Evolutionary conservation across 108 stramenopile genomes (phyloP).

Genomic region (Aurantiochytrium sp.): DNA sequence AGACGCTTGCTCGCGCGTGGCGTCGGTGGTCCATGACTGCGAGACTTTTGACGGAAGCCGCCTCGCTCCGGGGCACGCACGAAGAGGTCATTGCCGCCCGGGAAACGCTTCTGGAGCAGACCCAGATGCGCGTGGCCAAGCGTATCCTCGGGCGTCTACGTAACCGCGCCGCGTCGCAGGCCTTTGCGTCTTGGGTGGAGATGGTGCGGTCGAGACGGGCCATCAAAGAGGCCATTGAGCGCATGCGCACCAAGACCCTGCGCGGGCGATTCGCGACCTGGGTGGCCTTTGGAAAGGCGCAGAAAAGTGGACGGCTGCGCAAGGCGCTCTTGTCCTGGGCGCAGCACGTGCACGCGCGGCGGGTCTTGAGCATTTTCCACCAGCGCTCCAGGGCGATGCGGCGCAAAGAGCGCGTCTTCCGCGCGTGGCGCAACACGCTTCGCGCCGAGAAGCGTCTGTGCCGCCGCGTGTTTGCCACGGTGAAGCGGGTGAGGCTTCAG

Average conservation of each 20-base stretch:
- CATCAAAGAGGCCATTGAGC: background rate
- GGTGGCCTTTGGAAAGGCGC: background rate
- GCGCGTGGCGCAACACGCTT: background rate
- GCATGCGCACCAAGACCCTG: background rate
- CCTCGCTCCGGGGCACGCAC: too few species aligned
- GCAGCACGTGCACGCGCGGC: background rate
- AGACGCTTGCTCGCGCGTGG: too few species aligned
- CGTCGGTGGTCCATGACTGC: too few species aligned
- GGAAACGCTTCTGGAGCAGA: too few species aligned
- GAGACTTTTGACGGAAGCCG: too few species aligned
- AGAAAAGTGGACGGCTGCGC: background rate
- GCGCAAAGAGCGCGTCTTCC: background rate
- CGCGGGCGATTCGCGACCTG: background rate
- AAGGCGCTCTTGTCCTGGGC: background rate
- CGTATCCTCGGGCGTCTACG: too few species aligned
- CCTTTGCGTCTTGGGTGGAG: too few species aligned
- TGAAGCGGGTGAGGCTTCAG: background rate
- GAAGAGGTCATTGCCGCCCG: too few species aligned
- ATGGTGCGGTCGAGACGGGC: too few species aligned
- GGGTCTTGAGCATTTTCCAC: background rate
- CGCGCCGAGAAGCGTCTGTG: background rate
- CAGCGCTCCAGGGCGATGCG: background rate
- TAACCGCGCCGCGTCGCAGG: too few species aligned
- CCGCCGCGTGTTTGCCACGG: background rate
- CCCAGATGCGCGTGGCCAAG: too few species aligned